Evolutionary conservation across 495 filamentous ascomycete genomes (phyloP).

Genomic region (Aspergillus heteromorphus): DNA sequence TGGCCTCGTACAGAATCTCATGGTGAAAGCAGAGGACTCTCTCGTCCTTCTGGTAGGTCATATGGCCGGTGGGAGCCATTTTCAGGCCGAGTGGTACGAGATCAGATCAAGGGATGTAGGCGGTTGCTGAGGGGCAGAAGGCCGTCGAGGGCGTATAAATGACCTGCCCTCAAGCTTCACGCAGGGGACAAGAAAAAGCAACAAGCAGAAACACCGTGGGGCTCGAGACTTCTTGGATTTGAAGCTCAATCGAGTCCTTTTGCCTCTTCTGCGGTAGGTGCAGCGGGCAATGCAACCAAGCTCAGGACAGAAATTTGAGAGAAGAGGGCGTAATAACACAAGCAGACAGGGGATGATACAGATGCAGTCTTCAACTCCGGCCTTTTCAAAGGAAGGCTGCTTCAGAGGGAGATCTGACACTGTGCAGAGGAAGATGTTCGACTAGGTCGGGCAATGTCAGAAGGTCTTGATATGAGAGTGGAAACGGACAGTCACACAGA

Average conservation of each 20-base stretch:
- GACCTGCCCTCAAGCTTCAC: background rate
- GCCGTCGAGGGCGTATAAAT: background rate
- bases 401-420: background rate
- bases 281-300: background rate
- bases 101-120: background rate
- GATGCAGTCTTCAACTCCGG: background rate
- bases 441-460: background rate
- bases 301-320: too few relatives aligned
- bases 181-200: background rate
- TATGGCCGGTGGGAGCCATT: conserved; percentile 58
- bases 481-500: background rate
- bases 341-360: background rate
- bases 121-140: background rate
- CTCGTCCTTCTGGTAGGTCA: conserved; percentile 80
- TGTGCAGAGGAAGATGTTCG: background rate
- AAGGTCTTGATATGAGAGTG: background rate
- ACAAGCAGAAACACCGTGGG: background rate
- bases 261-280: background rate
- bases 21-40: conserved; percentile 94
- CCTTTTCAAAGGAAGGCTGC: background rate
- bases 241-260: background rate
- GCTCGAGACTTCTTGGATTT: background rate
- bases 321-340: background rate
- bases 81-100: conserved; percentile 7
- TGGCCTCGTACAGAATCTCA: conserved; percentile 94